Conservation (phyloP, 345 rosid genomes). For the Rubroshorea leprosula region DNA sequence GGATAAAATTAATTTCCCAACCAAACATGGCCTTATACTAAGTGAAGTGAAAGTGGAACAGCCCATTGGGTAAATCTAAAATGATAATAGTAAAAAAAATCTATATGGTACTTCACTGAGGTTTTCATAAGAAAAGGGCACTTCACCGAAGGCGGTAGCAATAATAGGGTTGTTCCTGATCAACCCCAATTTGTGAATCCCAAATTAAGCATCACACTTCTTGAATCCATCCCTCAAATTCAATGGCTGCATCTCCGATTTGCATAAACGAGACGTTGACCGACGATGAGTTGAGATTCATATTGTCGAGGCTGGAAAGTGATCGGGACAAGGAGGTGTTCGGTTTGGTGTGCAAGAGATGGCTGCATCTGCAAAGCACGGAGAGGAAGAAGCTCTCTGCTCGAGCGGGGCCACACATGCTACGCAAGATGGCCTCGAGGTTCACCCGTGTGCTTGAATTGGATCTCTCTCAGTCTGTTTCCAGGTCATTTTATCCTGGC, state of each 20-base stretch:
- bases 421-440: constrained; percentile 69
- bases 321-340: constrained; percentile 80
- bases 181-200: constrained; percentile 9
- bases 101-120: too few relatives aligned
- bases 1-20: too few relatives aligned
- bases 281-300: constrained; percentile 75
- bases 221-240: neutral
- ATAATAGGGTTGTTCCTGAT: constrained; percentile 6
- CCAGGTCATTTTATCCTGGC: constrained; percentile 88
- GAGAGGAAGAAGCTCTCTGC: constrained; percentile 83
- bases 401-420: constrained; percentile 94
- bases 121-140: too few relatives aligned
- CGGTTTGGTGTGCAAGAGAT: constrained; percentile 86
- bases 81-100: too few relatives aligned
- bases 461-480: constrained; percentile 88
- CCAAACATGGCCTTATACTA: too few relatives aligned
- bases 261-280: constrained; percentile 68
- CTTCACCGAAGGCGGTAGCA: neutral
- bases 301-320: constrained; percentile 54
- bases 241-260: constrained; percentile 28
- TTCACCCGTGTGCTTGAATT: constrained; percentile 62
- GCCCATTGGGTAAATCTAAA: too few relatives aligned
- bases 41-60: too few relatives aligned
- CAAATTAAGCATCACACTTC: neutral
- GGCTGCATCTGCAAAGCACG: constrained; percentile 81